These are phyloP conservation scores for Helminthosporium solani DNA, from an alignment of 2,329 filamentous ascomycete species.

Conservation along the genomic window DNA sequence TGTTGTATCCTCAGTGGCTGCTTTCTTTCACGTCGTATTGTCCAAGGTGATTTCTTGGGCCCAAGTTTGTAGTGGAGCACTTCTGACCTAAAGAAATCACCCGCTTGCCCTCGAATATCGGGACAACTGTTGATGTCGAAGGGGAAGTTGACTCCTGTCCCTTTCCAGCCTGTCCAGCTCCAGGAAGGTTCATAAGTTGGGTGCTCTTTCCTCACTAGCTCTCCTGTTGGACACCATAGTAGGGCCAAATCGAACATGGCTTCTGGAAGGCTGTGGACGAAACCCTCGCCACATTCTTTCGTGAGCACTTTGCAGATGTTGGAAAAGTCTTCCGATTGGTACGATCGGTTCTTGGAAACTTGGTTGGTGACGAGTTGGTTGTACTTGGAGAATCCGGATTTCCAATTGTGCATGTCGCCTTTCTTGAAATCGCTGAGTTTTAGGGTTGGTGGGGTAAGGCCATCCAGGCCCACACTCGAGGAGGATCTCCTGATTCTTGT, in stretches of 20 bases:
- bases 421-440: conserved; percentile 26
- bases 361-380: conserved; percentile 31
- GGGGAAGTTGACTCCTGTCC: conserved; percentile 30
- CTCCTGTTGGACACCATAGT: conserved; percentile 35
- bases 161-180: conserved; percentile 35
- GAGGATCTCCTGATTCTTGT: conserved; percentile 28
- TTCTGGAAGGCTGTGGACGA: conserved; percentile 35
- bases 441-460: conserved; percentile 10
- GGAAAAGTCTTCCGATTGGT: conserved; percentile 19
- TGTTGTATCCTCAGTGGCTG: conserved; percentile 23
- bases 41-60: conserved; percentile 23
- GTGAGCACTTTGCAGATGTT: conserved; percentile 26
- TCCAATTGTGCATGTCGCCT: conserved; percentile 26
- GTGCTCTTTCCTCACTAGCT: conserved; percentile 9
- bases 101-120: conserved; percentile 24
- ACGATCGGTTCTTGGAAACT: conserved; percentile 14
- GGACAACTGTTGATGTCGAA: conserved; percentile 37
- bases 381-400: conserved; percentile 32
- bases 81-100: conserved; percentile 32
- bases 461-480: conserved; percentile 24
- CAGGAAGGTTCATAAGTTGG: conserved; percentile 27
- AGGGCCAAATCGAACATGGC: conserved; percentile 34
- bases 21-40: conserved; percentile 21
- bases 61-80: conserved; percentile 30
- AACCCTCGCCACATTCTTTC: conserved; percentile 31